Evolutionary conservation across 2,329 filamentous ascomycete species (phyloP).

Genomic region (Fusarium armeniacum): DNA sequence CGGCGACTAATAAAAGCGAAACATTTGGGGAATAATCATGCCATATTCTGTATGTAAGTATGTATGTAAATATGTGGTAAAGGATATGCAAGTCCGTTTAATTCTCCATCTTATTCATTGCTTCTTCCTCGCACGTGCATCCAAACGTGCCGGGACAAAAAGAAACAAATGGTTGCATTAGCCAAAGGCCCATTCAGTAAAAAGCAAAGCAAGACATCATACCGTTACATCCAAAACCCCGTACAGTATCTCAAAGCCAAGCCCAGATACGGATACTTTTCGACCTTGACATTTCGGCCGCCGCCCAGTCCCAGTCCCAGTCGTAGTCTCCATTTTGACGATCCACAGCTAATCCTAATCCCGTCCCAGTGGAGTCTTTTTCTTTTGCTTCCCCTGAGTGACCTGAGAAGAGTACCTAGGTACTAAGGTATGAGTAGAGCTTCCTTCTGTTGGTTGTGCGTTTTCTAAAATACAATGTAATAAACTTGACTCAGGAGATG

Average conservation of each 20-base stretch:
- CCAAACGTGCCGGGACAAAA: constrained; percentile 10
- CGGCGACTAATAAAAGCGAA: not conserved
- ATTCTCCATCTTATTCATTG: not conserved
- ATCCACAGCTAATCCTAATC: constrained; percentile 28
- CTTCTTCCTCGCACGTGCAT: constrained; percentile 28
- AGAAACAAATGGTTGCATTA: constrained; percentile 1
- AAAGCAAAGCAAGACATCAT: constrained; percentile 27
- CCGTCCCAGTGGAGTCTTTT: constrained; percentile 3
- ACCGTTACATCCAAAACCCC: constrained; percentile 13
- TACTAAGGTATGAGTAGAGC: not conserved
- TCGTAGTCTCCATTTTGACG: not conserved
- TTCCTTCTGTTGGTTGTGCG: constrained; percentile 19
- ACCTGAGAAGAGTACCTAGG: not conserved
- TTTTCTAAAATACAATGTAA: not conserved
- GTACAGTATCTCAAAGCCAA: constrained; percentile 9
- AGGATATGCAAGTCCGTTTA: constrained; percentile 2
- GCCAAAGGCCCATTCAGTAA: constrained; percentile 2
- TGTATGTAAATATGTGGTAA: not conserved
- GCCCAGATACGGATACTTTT: constrained; percentile 1
- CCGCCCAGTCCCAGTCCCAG: not conserved
- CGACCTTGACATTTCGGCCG: not conserved
- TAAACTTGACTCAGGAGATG: constrained; percentile 24
- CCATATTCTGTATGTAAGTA: not conserved
- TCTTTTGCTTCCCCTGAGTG: constrained; percentile 3
- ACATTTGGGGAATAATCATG: constrained; percentile 3